Evolutionary conservation across 768 basidiomycete species (phyloP).

Genomic region (Serendipita indica): DNA sequence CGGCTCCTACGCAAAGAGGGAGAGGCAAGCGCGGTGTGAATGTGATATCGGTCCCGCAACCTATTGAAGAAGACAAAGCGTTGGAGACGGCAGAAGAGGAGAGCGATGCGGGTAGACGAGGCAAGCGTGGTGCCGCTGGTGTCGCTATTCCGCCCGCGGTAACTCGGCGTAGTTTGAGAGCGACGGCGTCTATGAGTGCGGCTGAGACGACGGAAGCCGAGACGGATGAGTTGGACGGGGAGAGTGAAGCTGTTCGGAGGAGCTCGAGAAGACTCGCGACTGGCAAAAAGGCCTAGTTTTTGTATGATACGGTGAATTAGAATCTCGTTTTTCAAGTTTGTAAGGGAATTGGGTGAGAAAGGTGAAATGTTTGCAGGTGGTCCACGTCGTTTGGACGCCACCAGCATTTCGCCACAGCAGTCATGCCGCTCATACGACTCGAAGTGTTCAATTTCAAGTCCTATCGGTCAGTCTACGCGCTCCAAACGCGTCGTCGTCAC

Average conservation of each 20-base stretch:
- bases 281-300: no score
- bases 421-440: constrained; percentile 73
- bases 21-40: not conserved
- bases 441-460: constrained; percentile 97
- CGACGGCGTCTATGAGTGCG: not conserved
- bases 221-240: not conserved
- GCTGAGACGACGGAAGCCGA: not conserved
- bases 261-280: not conserved
- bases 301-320: no score
- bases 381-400: not conserved
- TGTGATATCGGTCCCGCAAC: not conserved
- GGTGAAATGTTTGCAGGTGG: not conserved
- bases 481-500: not conserved
- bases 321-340: no score
- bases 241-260: not conserved
- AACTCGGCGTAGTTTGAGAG: not conserved
- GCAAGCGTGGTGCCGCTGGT: not conserved
- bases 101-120: not conserved
- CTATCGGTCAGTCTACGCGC: constrained; percentile 42
- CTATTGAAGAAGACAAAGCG: not conserved
- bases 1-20: not conserved
- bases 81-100: not conserved
- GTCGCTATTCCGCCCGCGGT: not conserved
- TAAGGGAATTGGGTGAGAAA: no score
- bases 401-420: not conserved